Percentiles rank a stretch among this genome's conserved stretches.
Evolutionary conservation across 345 rosid species (phyloP).

Genomic region (sweet orange (Citrus sinensis)): DVS_A1.0 CM039164.1:2245501-2246000

Average conservation of each 20-base stretch:
- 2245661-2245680: not conserved
- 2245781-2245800: too few relatives aligned
- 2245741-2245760: not conserved
- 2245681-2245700: not conserved
- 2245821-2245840: too few relatives aligned
- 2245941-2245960: not conserved
- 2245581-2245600: not conserved
- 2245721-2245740: not conserved
- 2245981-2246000: not conserved
- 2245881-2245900: too few relatives aligned
- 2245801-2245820: too few relatives aligned
- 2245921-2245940: too few relatives aligned
- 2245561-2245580: slow-evolving; percentile 3
- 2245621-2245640: not conserved
- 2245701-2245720: slow-evolving; percentile 1
- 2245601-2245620: not conserved
- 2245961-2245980: not conserved
- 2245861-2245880: too few relatives aligned
- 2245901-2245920: too few relatives aligned
- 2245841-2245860: too few relatives aligned
- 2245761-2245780: too few relatives aligned
- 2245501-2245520: not conserved
- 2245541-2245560: slow-evolving; percentile 1
- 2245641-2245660: not conserved
- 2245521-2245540: not conserved